Evolutionary conservation across 2,329 filamentous ascomycete genomes (phyloP), one percentile per base, ranked within the genome.

Genomic region (Ophiocordyceps camponoti-rufipedis): DNA sequence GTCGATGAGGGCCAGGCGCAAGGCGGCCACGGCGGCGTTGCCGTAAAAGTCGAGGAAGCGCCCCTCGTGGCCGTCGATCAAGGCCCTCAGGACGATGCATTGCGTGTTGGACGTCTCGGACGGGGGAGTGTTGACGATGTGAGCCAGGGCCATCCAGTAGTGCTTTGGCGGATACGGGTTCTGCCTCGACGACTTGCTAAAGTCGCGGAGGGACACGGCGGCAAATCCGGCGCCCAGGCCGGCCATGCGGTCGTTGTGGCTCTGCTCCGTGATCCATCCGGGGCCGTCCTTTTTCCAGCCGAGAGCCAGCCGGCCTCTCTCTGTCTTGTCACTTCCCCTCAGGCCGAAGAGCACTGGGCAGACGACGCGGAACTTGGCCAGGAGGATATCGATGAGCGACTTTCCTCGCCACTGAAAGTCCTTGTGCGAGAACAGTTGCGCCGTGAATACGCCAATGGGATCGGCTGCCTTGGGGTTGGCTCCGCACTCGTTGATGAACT

Each of bases 271-370:
- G 48, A 82, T 68, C 67, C 74, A 89, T 7, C 64, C 63, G 6
- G 71, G 69, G 9, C 66, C 69, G 12, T 77, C 72, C 51, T 70
- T 75, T 61, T 70, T 73, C 85, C 86, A 94, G 0, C 85, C 86
- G 2, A 94, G 62, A n/a, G 74, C 71, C 16, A 62, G 52, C 12
- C 80, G 74, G 1, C 85, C 86, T 11, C 69, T 67, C 42, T 78
- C 72, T 1, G 80, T 93, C 49, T 71, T 78, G 58, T 94, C 85
- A 49, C 69, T 78, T 23, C 85, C 88, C 41, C 76, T 72, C 51
- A 88, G 76, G 16, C 89, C 89, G 58, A 93, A 96, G 0, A 98
- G 68, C 1, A 87, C 80, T 0, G 91, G 89, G 54, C 86, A 94
- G 4, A 76, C 70, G 14, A 83, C 70, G 48, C 87, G 78, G 55